These are phyloP conservation scores for Trichoderma asperellum DNA, from an alignment of 2,329 filamentous ascomycete genomes.

Conservation along the genomic window DNA sequence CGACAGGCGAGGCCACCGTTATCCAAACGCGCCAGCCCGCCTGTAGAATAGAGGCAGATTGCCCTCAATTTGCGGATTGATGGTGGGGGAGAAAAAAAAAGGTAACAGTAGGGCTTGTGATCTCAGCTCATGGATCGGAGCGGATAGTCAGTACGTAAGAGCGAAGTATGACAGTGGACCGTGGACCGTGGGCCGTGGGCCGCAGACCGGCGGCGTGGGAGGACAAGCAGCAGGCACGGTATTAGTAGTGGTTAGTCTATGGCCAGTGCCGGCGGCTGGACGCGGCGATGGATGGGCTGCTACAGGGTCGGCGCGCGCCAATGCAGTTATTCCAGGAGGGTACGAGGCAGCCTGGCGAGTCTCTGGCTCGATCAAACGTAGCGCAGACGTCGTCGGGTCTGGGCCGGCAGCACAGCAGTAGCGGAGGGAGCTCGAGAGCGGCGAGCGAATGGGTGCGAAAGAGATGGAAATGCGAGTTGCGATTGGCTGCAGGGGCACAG, in stretches of 20 bases:
- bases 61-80: slow-evolving; percentile 14
- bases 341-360: slow-evolving; percentile 8
- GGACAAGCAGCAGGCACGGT: slow-evolving; percentile 14
- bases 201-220: slow-evolving; percentile 30
- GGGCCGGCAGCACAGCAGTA: slow-evolving; percentile 23
- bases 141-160: slow-evolving; percentile 43
- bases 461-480: slow-evolving; percentile 8
- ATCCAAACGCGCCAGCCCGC: slow-evolving; percentile 33
- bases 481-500: slow-evolving; percentile 19
- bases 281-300: slow-evolving; percentile 28
- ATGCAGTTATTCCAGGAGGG: slow-evolving; percentile 1
- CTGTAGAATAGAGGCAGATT: slow-evolving; percentile 29
- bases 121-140: slow-evolving; percentile 29
- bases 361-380: slow-evolving; percentile 10
- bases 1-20: slow-evolving; percentile 37
- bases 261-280: slow-evolving; percentile 39
- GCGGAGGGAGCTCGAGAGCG: slow-evolving; percentile 17
- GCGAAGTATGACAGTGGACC: slow-evolving; percentile 39
- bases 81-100: slow-evolving; percentile 26
- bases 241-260: slow-evolving; percentile 21
- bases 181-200: slow-evolving; percentile 31
- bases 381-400: slow-evolving; percentile 18
- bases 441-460: slow-evolving; percentile 18
- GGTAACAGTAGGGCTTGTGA: slow-evolving; percentile 27
- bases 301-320: not conserved